Conservation (phyloP, 352 stramenopile species). For the Elongisporangium prolatum region DNA sequence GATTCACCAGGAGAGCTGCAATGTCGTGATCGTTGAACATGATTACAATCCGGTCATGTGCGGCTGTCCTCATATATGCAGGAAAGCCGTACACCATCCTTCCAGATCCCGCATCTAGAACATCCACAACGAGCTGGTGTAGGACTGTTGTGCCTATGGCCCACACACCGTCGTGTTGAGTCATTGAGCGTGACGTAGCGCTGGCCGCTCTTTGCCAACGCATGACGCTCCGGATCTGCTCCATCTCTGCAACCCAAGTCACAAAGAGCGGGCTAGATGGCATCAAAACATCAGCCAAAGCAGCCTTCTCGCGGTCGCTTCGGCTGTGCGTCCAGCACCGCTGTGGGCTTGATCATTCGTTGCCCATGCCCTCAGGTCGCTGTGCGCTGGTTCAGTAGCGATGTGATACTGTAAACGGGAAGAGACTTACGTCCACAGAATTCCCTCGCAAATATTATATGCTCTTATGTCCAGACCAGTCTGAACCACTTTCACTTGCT, state of each 20-base stretch:
- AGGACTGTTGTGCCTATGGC: background rate
- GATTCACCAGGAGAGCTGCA: background rate
- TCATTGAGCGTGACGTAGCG: background rate
- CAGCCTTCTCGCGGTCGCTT: background rate
- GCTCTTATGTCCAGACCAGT: background rate
- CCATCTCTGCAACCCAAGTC: background rate
- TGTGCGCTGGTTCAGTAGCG: no score
- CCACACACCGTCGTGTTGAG: background rate
- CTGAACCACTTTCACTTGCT: background rate
- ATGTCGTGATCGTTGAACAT: background rate
- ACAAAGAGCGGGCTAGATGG: background rate
- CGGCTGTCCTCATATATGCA: background rate
- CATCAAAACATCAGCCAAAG: background rate
- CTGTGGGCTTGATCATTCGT: background rate
- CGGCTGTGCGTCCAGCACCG: no score
- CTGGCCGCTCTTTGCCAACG: background rate
- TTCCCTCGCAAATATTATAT: background rate
- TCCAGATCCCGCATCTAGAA: background rate
- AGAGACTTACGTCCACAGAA: background rate
- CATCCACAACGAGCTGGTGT: background rate
- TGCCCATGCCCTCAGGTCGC: no score
- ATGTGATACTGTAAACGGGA: background rate
- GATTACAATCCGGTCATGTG: no score
- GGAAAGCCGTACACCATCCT: background rate
- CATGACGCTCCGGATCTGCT: background rate